A percentile compares a stretch with the other conserved stretches of the same genome.
Evolutionary conservation across 192 early-diverging fungal genomes (phyloP).

Genomic region (Glomus cerebriforme): DNA sequence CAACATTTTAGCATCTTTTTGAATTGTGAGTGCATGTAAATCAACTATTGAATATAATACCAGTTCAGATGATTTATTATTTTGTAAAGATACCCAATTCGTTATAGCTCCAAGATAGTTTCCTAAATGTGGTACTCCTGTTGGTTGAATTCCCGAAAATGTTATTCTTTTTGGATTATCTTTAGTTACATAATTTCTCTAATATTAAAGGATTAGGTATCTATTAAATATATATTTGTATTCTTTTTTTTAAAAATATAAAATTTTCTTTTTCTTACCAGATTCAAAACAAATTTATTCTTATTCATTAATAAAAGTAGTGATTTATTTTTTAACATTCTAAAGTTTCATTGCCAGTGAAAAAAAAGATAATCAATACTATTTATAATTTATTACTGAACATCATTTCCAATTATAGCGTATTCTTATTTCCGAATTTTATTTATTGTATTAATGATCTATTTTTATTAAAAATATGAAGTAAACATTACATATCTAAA

Average conservation of each 20-base stretch:
- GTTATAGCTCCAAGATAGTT: slow-evolving; percentile 90
- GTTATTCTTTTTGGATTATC: slow-evolving; percentile 36
- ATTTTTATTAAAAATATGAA: neutral
- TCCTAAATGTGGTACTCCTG: slow-evolving; percentile 89
- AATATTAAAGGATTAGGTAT: neutral
- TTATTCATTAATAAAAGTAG: neutral
- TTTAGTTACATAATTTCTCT: neutral
- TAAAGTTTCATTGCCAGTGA: neutral
- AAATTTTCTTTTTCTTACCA: neutral
- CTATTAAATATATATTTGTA: neutral
- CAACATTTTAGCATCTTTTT: slow-evolving; percentile 66
- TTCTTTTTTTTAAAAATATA: neutral
- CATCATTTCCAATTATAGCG: neutral
- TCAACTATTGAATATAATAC: slow-evolving; percentile 84
- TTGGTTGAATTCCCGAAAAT: slow-evolving; percentile 93
- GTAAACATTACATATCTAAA: neutral
- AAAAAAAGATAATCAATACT: neutral
- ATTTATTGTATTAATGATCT: neutral
- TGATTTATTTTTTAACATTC: neutral
- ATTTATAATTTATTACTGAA: neutral
- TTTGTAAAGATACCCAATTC: slow-evolving; percentile 84
- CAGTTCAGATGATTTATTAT: slow-evolving; percentile 38
- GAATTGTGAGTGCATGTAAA: slow-evolving; percentile 84
- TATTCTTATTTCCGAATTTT: neutral
- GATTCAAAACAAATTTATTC: neutral